phyloP scores from a whole-genome alignment of 129 eudicot genomes.

The Helianthus annuus region DNA sequence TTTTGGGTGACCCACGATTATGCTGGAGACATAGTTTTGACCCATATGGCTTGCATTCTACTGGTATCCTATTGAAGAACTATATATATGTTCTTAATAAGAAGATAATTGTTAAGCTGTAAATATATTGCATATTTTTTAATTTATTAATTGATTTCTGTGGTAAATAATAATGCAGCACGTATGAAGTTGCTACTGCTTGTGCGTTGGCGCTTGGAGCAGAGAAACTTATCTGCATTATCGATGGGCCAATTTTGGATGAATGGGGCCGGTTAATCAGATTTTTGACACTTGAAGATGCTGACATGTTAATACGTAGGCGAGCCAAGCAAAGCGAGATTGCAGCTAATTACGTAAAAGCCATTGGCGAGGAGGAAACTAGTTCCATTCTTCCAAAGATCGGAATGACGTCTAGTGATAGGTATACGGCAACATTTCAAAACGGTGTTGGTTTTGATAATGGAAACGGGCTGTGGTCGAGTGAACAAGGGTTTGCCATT shows the following conservation, averaged over 20 bases:
- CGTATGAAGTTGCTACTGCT: slow-evolving; percentile 99
- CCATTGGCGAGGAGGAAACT: slow-evolving; percentile 67
- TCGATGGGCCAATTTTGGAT: slow-evolving; percentile 91
- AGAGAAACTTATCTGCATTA: slow-evolving; percentile 88
- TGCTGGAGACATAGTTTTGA: neutral
- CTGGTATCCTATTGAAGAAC: neutral
- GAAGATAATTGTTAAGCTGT: neutral
- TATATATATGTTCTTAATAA: neutral
- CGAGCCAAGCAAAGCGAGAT: slow-evolving; percentile 90
- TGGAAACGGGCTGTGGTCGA: slow-evolving; percentile 85
- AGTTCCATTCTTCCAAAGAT: slow-evolving; percentile 36
- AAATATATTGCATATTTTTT: neutral
- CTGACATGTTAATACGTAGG: slow-evolving; percentile 75
- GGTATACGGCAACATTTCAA: slow-evolving; percentile 59
- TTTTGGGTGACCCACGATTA: slow-evolving; percentile 4
- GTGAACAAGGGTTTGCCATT: slow-evolving; percentile 94
- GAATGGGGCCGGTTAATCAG: slow-evolving; percentile 84
- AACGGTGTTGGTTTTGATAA: slow-evolving; percentile 95
- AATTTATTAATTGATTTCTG: slow-evolving; percentile 15
- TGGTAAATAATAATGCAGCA: slow-evolving; percentile 50
- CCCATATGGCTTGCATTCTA: slow-evolving; percentile 14
- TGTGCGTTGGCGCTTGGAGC: slow-evolving; percentile 97
- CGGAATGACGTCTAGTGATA: slow-evolving; percentile 44
- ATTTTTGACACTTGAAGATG: slow-evolving; percentile 85
- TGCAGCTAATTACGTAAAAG: slow-evolving; percentile 92